phyloP scores from a whole-genome alignment of 352 stramenopile species.

The Pythium aquatile region DNA sequence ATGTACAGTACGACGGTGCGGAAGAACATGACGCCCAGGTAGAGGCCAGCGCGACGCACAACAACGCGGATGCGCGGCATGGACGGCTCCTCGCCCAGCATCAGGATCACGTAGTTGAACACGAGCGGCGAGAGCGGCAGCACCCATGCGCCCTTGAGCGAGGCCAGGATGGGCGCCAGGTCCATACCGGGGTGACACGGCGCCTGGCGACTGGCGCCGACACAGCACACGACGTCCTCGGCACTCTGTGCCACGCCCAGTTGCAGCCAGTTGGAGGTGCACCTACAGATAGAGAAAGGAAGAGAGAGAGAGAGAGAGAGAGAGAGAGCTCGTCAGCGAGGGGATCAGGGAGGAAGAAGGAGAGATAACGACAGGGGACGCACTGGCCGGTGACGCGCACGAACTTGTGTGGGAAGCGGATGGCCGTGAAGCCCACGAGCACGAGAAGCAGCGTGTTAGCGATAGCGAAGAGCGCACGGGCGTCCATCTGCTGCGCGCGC shows the following conservation, averaged over 20 bases:
- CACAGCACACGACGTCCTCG: slow-evolving; percentile 57
- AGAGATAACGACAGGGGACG: slow-evolving; percentile 21
- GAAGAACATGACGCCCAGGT: slow-evolving; percentile 58
- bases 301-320: slow-evolving; percentile 15
- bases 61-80: slow-evolving; percentile 52
- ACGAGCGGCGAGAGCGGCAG: slow-evolving; percentile 56
- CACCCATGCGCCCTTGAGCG: slow-evolving; percentile 57
- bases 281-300: slow-evolving; percentile 32
- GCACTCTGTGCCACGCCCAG: slow-evolving; percentile 27
- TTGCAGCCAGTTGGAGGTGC: slow-evolving; percentile 65
- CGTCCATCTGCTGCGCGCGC: slow-evolving; percentile 44
- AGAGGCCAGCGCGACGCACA: slow-evolving; percentile 55
- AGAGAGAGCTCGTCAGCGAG: background rate
- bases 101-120: slow-evolving; percentile 71
- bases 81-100: slow-evolving; percentile 48
- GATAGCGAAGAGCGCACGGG: slow-evolving; percentile 39
- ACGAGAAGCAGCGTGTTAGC: slow-evolving; percentile 57
- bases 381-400: slow-evolving; percentile 71
- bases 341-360: background rate
- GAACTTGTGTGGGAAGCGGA: slow-evolving; percentile 62
- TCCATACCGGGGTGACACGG: slow-evolving; percentile 76
- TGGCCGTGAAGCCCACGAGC: slow-evolving; percentile 50
- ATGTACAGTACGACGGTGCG: slow-evolving; percentile 72
- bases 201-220: slow-evolving; percentile 20
- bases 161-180: slow-evolving; percentile 46